Percentiles rank a stretch among this genome's conserved stretches.
Conservation (phyloP, 768 basidiomycete species). For the Mrakia frigida region DNA sequence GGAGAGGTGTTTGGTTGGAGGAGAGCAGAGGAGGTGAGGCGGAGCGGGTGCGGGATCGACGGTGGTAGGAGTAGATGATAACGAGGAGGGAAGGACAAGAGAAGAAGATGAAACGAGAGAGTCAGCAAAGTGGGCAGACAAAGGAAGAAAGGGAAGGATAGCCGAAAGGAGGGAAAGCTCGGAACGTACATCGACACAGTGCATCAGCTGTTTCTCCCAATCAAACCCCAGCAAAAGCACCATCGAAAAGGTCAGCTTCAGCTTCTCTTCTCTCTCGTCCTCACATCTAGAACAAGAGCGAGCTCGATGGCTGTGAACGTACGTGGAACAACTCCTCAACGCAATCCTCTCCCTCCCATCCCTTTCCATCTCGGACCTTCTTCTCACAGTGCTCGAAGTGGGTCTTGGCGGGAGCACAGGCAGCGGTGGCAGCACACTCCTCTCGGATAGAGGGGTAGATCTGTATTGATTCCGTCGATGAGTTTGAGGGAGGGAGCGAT, state of each 20-base stretch:
- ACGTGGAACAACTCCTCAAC: constrained; percentile 70
- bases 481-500: not conserved
- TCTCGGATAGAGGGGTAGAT: constrained; percentile 65
- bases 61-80: too few species aligned
- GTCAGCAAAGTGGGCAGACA: not conserved
- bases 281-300: constrained; percentile 35
- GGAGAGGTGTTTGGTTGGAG: not conserved
- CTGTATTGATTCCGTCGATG: constrained; percentile 45
- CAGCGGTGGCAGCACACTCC: constrained; percentile 61
- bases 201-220: constrained; percentile 61
- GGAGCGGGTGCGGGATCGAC: too few species aligned
- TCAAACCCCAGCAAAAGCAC: constrained; percentile 39
- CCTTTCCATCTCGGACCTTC: constrained; percentile 73
- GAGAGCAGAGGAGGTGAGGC: not conserved
- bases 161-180: not conserved
- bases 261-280: constrained; percentile 28
- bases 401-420: constrained; percentile 64
- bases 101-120: not conserved
- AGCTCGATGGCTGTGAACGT: constrained; percentile 44
- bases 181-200: constrained; percentile 72
- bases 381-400: constrained; percentile 90
- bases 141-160: not conserved
- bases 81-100: not conserved
- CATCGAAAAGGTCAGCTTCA: constrained; percentile 29
- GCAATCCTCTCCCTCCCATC: constrained; percentile 86